Evolutionary conservation across 2,329 filamentous ascomycete genomes (phyloP).

Genomic region (Xylariaceae sp.): DNA sequence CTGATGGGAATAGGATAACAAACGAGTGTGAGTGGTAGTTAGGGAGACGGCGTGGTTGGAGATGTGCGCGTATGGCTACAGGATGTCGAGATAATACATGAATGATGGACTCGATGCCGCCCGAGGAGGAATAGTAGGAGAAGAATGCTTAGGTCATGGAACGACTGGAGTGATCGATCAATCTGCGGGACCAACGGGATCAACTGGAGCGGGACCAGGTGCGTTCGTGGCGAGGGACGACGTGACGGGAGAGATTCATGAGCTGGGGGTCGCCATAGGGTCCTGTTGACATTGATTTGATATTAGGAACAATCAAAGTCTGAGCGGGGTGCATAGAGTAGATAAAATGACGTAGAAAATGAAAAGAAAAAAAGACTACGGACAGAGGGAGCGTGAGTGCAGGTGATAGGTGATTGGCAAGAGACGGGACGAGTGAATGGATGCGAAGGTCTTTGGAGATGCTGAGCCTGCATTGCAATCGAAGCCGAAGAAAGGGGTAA

Average conservation of each 20-base stretch:
- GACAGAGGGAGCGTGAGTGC: not conserved
- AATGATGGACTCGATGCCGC: conserved; percentile 24
- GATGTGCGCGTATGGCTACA: conserved; percentile 4
- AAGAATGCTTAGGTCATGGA: conserved; percentile 20
- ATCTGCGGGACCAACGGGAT: conserved; percentile 9
- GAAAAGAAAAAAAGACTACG: not conserved
- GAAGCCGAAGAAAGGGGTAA: conserved; percentile 16
- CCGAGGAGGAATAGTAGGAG: conserved; percentile 7
- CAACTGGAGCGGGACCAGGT: conserved; percentile 8
- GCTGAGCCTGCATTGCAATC: not conserved
- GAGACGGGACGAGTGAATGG: not conserved
- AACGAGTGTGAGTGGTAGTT: not conserved
- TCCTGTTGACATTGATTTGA: not conserved
- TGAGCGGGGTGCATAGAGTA: conserved; percentile 2
- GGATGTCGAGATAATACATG: conserved; percentile 20
- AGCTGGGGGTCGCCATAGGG: not conserved
- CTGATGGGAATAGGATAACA: conserved; percentile 1
- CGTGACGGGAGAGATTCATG: conserved; percentile 3
- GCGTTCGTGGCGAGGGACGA: conserved; percentile 5
- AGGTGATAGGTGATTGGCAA: conserved; percentile 1
- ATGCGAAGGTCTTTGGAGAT: not conserved
- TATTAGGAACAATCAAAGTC: not conserved
- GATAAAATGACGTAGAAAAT: conserved; percentile 4
- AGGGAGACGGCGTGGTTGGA: not conserved
- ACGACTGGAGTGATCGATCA: conserved; percentile 1